Conservation (phyloP, 2,329 filamentous ascomycete species). For the Ophiostoma novo-ulmi region DNA sequence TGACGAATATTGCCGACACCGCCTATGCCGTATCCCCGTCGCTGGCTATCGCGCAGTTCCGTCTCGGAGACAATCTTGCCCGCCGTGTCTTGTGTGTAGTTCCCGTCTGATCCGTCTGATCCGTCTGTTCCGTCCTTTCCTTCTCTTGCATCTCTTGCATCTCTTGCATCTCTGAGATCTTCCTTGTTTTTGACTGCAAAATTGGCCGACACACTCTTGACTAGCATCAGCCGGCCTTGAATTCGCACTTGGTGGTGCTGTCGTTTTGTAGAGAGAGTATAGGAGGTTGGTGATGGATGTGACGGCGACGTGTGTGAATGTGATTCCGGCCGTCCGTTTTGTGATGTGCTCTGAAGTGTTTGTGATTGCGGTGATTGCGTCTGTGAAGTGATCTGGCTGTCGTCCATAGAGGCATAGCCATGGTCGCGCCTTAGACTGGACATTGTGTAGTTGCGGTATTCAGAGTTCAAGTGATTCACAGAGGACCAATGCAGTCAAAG, state of each 20-base stretch:
- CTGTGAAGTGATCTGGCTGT: neutral
- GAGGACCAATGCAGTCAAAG: too few species aligned
- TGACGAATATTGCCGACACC: slow-evolving; percentile 39
- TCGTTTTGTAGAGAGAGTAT: slow-evolving; percentile 21
- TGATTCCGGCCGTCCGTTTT: neutral
- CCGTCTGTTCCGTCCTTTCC: neutral
- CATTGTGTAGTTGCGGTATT: neutral
- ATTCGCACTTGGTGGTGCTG: slow-evolving; percentile 36
- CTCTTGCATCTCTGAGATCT: too few species aligned
- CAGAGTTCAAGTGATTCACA: too few species aligned
- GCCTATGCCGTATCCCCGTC: slow-evolving; percentile 39
- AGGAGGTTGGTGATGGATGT: neutral
- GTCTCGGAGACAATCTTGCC: slow-evolving; percentile 27
- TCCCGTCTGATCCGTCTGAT: neutral
- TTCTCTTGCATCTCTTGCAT: too few species aligned
- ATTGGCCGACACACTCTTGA: slow-evolving; percentile 36
- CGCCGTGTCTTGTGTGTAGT: neutral
- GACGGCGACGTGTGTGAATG: neutral
- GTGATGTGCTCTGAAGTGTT: neutral
- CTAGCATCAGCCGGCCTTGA: slow-evolving; percentile 36
- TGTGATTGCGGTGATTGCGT: neutral
- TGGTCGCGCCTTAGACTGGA: neutral
- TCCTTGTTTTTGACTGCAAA: slow-evolving; percentile 16
- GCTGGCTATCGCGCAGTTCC: slow-evolving; percentile 32
- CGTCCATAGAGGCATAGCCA: neutral